A percentile compares a stretch with the other conserved stretches of the same genome.
Evolutionary conservation across 225 moss, liverwort and hornwort species (phyloP).

Genomic region (Climacium dendroides): DNA sequence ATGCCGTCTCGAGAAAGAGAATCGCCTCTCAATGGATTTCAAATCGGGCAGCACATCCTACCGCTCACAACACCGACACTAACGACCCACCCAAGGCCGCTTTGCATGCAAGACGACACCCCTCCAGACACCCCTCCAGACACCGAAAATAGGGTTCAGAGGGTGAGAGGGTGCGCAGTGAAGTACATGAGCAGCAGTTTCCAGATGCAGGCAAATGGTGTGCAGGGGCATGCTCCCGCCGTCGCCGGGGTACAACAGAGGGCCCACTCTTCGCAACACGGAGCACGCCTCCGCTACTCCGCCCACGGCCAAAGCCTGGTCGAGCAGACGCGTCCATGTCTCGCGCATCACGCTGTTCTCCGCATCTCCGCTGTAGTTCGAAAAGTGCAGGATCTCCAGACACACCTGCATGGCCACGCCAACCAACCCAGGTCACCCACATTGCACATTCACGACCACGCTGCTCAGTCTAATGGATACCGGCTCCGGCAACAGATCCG

Average conservation of each 20-base stretch:
- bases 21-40: background rate
- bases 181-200: constrained; percentile 80
- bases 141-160: background rate
- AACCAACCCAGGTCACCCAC: background rate
- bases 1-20: background rate
- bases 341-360: constrained; percentile 98
- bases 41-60: background rate
- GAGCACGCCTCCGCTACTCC: constrained; percentile 91
- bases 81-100: background rate
- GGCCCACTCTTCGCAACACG: constrained; percentile 72
- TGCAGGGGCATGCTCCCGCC: constrained; percentile 93
- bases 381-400: constrained; percentile 90
- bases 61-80: background rate
- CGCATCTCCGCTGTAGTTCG: constrained; percentile 95
- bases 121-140: background rate
- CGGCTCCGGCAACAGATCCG: background rate
- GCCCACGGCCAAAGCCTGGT: constrained; percentile 78
- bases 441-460: background rate
- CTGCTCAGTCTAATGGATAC: background rate
- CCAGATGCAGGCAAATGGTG: constrained; percentile 81
- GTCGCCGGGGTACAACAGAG: constrained; percentile 83
- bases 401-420: constrained; percentile 52
- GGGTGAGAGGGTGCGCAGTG: background rate
- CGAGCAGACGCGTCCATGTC: constrained; percentile 92
- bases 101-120: background rate